Percentiles rank a stretch among this genome's conserved stretches.
phyloP scores from a whole-genome alignment of 1,284 basidiomycete species.

The Cryptococcus sp. region DNA sequence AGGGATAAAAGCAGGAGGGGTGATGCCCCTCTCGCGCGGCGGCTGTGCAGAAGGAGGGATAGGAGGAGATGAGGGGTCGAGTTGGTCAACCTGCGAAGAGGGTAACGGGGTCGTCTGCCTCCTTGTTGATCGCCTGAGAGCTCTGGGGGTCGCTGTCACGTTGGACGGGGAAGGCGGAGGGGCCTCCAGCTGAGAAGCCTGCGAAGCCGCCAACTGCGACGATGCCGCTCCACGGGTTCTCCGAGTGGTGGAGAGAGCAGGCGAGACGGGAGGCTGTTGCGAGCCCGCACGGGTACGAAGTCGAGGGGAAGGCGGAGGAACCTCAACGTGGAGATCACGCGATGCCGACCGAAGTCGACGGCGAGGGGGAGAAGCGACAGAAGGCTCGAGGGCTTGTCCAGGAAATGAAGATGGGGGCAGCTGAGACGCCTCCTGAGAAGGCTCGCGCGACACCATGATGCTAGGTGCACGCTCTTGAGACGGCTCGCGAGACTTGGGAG shows the following conservation, averaged over 20 bases:
- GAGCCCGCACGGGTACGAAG: slow-evolving; percentile 2
- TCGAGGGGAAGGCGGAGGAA: slow-evolving; percentile 4
- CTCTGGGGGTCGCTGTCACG: neutral
- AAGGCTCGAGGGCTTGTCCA: neutral
- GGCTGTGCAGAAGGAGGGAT: neutral
- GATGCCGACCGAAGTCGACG: slow-evolving; percentile 17
- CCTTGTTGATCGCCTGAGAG: neutral
- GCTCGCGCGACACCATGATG: neutral
- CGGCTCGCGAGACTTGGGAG: neutral
- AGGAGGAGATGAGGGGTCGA: slow-evolving; percentile 4
- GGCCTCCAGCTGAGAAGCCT: neutral
- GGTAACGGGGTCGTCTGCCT: slow-evolving; percentile 1
- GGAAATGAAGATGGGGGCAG: neutral
- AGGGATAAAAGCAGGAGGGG: slow-evolving; percentile 5
- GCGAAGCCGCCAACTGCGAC: slow-evolving; percentile 6
- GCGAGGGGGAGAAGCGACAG: slow-evolving; percentile 4
- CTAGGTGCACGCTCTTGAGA: neutral
- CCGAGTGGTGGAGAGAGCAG: slow-evolving; percentile 2
- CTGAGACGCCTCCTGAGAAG: neutral
- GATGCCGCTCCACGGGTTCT: slow-evolving; percentile 3
- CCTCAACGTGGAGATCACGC: slow-evolving; percentile 7
- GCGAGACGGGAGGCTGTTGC: slow-evolving; percentile 2
- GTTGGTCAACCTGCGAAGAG: slow-evolving; percentile 5
- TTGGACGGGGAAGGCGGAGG: neutral
- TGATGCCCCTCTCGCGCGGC: neutral